Conservation (phyloP, 1,139 yeast genomes). For the Suhomyces wounanorum region DNA sequence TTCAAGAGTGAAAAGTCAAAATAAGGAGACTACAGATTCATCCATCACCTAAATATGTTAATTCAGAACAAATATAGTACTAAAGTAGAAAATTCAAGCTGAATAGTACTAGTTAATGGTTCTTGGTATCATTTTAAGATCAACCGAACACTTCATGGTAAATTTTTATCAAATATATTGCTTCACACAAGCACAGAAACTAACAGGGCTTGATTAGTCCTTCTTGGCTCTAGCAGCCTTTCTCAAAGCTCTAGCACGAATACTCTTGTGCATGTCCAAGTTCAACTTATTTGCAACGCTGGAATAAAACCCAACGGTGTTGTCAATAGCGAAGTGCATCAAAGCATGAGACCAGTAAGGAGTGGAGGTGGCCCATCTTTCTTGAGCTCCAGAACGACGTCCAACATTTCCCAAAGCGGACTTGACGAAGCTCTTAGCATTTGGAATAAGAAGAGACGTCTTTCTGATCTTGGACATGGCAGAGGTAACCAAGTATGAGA, state of each 20-base stretch:
- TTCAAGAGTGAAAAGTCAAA: no score
- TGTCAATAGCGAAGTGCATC: slow-evolving; percentile 82
- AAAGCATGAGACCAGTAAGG: slow-evolving; percentile 96
- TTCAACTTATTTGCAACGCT: slow-evolving; percentile 68
- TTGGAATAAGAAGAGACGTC: slow-evolving; percentile 75
- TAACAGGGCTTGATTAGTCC: slow-evolving; percentile 13
- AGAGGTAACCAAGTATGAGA: slow-evolving; percentile 92
- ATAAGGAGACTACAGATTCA: no score
- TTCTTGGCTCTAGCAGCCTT: slow-evolving; percentile 59
- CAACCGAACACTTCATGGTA: background rate
- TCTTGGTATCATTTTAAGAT: background rate
- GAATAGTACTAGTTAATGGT: no score
- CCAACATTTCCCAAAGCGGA: slow-evolving; percentile 71
- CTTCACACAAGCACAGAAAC: background rate
- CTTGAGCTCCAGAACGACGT: slow-evolving; percentile 90
- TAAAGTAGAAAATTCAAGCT: no score
- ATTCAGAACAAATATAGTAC: no score
- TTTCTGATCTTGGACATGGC: slow-evolving; percentile 93
- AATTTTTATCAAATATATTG: no score
- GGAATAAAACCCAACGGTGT: slow-evolving; percentile 80
- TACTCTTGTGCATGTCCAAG: slow-evolving; percentile 73
- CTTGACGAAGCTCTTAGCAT: slow-evolving; percentile 74
- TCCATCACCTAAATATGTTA: no score
- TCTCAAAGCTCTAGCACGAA: slow-evolving; percentile 78
- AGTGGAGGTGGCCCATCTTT: slow-evolving; percentile 79